Conservation (phyloP, 768 basidiomycete species). For the Boletus speciosus region DNA sequence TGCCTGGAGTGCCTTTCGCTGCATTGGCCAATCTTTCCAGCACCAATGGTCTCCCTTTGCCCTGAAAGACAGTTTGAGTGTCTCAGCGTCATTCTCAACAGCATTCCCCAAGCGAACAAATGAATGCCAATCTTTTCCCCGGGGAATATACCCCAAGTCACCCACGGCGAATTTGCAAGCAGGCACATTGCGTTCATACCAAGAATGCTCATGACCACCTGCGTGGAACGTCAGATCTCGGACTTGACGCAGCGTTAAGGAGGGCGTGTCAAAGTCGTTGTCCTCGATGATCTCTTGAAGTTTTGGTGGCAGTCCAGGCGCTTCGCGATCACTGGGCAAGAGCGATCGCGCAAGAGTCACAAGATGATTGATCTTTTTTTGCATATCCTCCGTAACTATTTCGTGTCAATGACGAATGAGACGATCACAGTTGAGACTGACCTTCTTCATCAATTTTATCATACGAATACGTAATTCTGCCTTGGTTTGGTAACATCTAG, state of each 20-base stretch:
- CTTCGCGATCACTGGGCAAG: conserved; percentile 35
- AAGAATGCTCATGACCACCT: conserved; percentile 36
- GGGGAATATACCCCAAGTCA: conserved; percentile 44
- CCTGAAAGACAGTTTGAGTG: conserved; percentile 20
- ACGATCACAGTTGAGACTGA: conserved; percentile 1
- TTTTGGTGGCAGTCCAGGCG: conserved; percentile 29
- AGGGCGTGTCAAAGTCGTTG: conserved; percentile 25
- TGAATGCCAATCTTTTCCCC: conserved; percentile 33
- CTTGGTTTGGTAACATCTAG: conserved; percentile 44
- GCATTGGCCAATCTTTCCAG: conserved; percentile 35
- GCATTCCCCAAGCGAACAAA: conserved; percentile 42
- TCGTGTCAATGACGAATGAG: not conserved
- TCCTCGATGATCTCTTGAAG: conserved; percentile 36
- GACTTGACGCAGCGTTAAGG: conserved; percentile 35
- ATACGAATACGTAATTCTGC: conserved; percentile 29
- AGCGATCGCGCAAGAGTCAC: conserved; percentile 38
- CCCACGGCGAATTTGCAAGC: conserved; percentile 41
- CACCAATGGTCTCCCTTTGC: conserved; percentile 35
- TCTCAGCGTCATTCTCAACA: conserved; percentile 26
- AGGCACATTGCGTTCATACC: conserved; percentile 40
- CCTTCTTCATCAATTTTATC: conserved; percentile 20
- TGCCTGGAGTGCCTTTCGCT: conserved; percentile 31
- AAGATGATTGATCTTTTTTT: conserved; percentile 40
- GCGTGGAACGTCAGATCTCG: conserved; percentile 37
- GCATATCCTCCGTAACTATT: conserved; percentile 33